phyloP scores from a whole-genome alignment of 2,329 filamentous ascomycete genomes.

The Volutella citrinella region DNA sequence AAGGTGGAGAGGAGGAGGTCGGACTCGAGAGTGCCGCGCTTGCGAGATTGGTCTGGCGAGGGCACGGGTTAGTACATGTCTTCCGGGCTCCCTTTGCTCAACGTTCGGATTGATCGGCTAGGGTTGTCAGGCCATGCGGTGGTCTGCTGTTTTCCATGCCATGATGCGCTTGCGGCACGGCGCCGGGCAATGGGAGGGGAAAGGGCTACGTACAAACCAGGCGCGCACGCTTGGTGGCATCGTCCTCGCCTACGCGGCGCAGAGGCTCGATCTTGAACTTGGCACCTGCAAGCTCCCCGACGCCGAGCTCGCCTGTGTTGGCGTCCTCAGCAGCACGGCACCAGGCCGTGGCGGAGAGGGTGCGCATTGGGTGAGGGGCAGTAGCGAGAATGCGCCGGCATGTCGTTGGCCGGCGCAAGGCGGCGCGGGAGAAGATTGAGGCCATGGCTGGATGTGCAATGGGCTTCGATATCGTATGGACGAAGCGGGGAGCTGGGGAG shows the following conservation, averaged over 20 bases:
- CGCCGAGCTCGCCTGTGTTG: conserved; percentile 58
- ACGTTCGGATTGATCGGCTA: too few species aligned
- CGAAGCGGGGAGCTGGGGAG: too few species aligned
- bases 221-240: conserved; percentile 81
- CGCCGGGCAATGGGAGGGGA: conserved; percentile 3
- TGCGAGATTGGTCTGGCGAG: conserved; percentile 82
- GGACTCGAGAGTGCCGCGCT: conserved; percentile 91
- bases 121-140: too few species aligned
- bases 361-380: conserved; percentile 16
- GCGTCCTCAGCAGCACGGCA: conserved; percentile 15
- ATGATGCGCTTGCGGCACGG: not conserved
- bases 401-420: too few species aligned
- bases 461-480: too few species aligned
- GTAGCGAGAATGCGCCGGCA: too few species aligned
- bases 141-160: not conserved
- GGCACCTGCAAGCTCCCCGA: conserved; percentile 85
- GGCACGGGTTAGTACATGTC: conserved; percentile 3
- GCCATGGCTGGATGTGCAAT: too few species aligned
- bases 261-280: conserved; percentile 89
- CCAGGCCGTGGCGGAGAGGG: conserved; percentile 19
- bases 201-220: conserved; percentile 59
- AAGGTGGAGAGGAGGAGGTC: conserved; percentile 97
- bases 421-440: too few species aligned
- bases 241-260: conserved; percentile 77
- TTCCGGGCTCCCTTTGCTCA: too few species aligned